phyloP scores from a whole-genome alignment of 495 filamentous ascomycete species.

The Ramalina intermedia region DNA sequence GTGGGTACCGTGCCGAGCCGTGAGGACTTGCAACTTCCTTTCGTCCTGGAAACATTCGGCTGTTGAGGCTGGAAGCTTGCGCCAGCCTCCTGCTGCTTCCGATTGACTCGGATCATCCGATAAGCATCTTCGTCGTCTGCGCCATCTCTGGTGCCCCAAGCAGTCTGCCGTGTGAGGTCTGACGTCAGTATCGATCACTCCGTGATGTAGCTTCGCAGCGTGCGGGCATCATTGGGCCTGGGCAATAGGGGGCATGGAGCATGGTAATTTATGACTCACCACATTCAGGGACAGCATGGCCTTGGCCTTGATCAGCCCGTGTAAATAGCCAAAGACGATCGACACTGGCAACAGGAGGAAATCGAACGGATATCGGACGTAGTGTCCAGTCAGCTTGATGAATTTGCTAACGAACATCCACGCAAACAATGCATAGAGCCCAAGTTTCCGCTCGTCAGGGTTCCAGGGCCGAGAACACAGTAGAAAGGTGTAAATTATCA shows the following conservation, averaged over 20 bases:
- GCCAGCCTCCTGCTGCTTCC: slow-evolving; percentile 12
- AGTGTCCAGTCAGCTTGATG: slow-evolving; percentile 62
- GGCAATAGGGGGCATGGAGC: neutral
- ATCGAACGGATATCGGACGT: slow-evolving; percentile 55
- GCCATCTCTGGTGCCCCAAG: slow-evolving; percentile 45
- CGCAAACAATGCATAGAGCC: slow-evolving; percentile 35
- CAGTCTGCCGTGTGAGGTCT: slow-evolving; percentile 24
- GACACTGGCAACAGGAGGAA: slow-evolving; percentile 55
- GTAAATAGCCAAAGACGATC: slow-evolving; percentile 64
- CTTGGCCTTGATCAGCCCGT: slow-evolving; percentile 65
- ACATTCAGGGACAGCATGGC: slow-evolving; percentile 55
- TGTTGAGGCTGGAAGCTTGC: neutral
- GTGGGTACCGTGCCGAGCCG: neutral
- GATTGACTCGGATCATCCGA: slow-evolving; percentile 30
- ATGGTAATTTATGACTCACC: slow-evolving; percentile 30
- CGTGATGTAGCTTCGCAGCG: neutral
- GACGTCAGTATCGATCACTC: slow-evolving; percentile 10
- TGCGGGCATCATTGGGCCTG: neutral
- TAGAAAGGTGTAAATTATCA: slow-evolving; percentile 40
- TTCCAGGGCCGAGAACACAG: slow-evolving; percentile 33
- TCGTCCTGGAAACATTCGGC: neutral
- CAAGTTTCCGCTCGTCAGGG: slow-evolving; percentile 23
- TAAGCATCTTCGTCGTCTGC: slow-evolving; percentile 42
- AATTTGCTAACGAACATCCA: slow-evolving; percentile 64
- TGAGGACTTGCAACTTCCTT: neutral